Evolutionary conservation across 2,329 filamentous ascomycete species (phyloP), one percentile per base, ranked within the genome.

Genomic region (Cordyceps farinosa): DNA sequence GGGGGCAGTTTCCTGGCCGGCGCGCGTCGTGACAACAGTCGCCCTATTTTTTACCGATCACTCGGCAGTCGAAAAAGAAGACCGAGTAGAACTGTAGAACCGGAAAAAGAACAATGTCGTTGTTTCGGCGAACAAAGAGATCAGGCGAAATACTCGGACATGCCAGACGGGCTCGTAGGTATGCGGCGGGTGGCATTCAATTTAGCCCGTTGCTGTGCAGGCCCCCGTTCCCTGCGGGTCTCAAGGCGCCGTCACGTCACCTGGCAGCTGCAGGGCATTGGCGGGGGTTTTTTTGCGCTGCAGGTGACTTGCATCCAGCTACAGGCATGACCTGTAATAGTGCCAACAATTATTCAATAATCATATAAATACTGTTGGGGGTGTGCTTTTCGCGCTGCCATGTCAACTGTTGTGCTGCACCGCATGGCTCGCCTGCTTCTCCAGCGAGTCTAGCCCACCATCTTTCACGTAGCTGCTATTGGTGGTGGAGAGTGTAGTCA

Each of bases 241-340:
- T 62, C 30, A 2, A 42, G 45, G 60, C 38, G 38, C 38, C 60
- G 60, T 48, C 51, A 55, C 51, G 60, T 62, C 60, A 62, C 60
- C 60, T 62, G 60, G 60, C 47, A 40, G 48, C 45, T 44, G 29
- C 42, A 44, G 17, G 30, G 58, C 48, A 60, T 52, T 52, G 44
- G 48, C 32, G 60, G 60, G 42, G 38, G 13, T 27, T 48, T 29
- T 30, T 30, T 17, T 30, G 5, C 38, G 10, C 9, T 61, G 44
- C 51, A 62, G 60, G 42, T 62, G 60, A 56, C 51, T 62, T 62
- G 34, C 44, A 62, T 54, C 22, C 58, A 47, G 38, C 30, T n/a
- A 30, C 38, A 36, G 36, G 50, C 48, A 54, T 54, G 29, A 45
- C 38, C 10, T 36, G 4, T 22, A 6, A 17, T 34, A 32, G 40